Evolutionary conservation across 306 rosid species (phyloP).

Genomic region (Begonia peltatifolia): DNA sequence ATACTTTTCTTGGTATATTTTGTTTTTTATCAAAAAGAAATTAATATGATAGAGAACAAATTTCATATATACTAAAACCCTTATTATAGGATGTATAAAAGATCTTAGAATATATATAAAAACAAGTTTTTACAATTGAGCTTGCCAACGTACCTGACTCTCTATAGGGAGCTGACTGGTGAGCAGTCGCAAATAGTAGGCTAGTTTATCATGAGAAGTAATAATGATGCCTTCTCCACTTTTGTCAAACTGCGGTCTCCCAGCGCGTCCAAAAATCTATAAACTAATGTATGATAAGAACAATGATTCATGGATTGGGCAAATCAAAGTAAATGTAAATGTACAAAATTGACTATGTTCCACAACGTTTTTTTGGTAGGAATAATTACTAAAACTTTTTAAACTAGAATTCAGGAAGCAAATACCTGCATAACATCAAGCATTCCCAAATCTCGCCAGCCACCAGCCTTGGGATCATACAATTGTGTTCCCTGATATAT

Average conservation of each 20-base stretch:
- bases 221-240: slow-evolving; percentile 98
- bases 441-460: slow-evolving; percentile 96
- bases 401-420: too few relatives aligned
- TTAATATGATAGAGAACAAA: too few relatives aligned
- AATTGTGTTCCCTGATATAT: slow-evolving; percentile 78
- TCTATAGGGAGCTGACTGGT: slow-evolving; percentile 95
- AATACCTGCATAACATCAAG: slow-evolving; percentile 96
- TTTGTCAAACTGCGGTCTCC: slow-evolving; percentile 95
- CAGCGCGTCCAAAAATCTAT: slow-evolving; percentile 95
- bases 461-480: slow-evolving; percentile 98
- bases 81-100: too few relatives aligned
- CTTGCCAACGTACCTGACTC: slow-evolving; percentile 59
- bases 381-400: too few relatives aligned
- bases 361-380: too few relatives aligned
- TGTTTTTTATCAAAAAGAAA: too few relatives aligned
- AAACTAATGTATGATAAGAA: slow-evolving; percentile 15
- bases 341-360: too few relatives aligned
- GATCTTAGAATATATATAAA: too few relatives aligned
- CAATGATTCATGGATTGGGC: neutral
- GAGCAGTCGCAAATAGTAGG: slow-evolving; percentile 75
- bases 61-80: too few relatives aligned
- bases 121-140: neutral
- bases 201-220: slow-evolving; percentile 83
- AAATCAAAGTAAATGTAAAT: too few relatives aligned
- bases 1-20: too few relatives aligned